Percentiles rank a stretch among this genome's conserved stretches.
phyloP scores from a whole-genome alignment of 108 stramenopile species.

The Cylindrotheca fusiformis region DNA sequence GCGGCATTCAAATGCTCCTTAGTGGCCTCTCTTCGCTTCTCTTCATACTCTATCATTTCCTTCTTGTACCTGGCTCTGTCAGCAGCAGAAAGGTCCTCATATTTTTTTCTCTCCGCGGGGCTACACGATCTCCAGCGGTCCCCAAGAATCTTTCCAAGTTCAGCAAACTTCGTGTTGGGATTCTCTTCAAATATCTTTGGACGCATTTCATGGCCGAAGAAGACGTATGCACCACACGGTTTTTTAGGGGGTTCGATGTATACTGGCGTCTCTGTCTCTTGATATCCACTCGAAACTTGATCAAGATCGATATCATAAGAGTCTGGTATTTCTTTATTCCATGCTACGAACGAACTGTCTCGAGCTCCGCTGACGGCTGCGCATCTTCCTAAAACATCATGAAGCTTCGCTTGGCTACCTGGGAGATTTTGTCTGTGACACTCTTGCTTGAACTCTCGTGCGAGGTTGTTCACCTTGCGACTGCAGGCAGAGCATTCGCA shows the following conservation, averaged over 20 bases:
- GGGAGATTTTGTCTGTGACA: background rate
- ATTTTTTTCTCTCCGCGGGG: constrained; percentile 19
- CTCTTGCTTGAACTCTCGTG: background rate
- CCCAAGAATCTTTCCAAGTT: background rate
- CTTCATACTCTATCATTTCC: constrained; percentile 12
- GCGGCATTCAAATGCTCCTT: background rate
- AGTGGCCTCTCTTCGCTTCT: constrained; percentile 7
- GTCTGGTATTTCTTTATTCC: background rate
- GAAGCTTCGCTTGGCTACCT: background rate
- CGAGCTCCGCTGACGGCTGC: background rate
- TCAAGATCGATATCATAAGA: no score
- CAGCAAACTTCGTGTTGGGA: background rate
- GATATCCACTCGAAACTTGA: background rate
- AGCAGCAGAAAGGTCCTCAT: constrained; percentile 3
- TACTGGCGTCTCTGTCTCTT: background rate
- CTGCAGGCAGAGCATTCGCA: background rate
- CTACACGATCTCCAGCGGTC: constrained; percentile 29
- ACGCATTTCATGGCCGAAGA: background rate
- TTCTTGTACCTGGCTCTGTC: constrained; percentile 11
- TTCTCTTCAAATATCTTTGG: background rate
- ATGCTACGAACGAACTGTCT: background rate
- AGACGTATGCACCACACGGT: background rate
- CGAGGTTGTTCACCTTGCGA: background rate
- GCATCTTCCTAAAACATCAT: background rate
- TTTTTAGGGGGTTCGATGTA: background rate